Evolutionary conservation across 441 rosid species (phyloP).

Genomic region (Eruca vesicaria): DNA sequence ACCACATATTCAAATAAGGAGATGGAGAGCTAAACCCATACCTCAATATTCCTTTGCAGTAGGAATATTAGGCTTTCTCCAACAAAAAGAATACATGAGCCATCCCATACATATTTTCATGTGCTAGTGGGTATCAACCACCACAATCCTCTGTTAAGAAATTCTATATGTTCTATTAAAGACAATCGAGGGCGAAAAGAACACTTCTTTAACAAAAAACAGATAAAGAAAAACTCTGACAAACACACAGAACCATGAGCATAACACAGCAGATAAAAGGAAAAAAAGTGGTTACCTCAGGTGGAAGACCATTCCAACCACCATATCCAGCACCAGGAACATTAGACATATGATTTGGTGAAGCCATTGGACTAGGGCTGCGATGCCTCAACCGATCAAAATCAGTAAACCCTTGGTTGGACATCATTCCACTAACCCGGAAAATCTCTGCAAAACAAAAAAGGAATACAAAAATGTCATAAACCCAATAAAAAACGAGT

Average conservation of each 20-base stretch:
- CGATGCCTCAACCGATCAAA: slow-evolving; percentile 82
- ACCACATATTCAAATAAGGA: slow-evolving; percentile 30
- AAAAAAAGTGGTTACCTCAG: slow-evolving; percentile 51
- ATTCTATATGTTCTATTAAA: slow-evolving; percentile 19
- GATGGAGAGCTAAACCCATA: slow-evolving; percentile 32
- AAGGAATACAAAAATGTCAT: not conserved
- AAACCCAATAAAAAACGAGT: not conserved
- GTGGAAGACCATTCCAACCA: slow-evolving; percentile 76
- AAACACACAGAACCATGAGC: not conserved
- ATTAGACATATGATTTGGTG: slow-evolving; percentile 77
- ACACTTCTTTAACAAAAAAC: not conserved
- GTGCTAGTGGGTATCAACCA: slow-evolving; percentile 22
- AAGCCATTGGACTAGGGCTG: slow-evolving; percentile 98
- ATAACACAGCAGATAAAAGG: not conserved
- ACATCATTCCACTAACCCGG: slow-evolving; percentile 81
- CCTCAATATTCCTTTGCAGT: slow-evolving; percentile 39
- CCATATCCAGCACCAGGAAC: slow-evolving; percentile 62
- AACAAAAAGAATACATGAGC: slow-evolving; percentile 31
- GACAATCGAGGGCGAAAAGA: not conserved
- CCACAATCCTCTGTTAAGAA: slow-evolving; percentile 28
- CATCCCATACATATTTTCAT: slow-evolving; percentile 35
- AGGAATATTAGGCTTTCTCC: slow-evolving; percentile 36
- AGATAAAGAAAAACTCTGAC: slow-evolving; percentile 8
- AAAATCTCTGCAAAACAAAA: slow-evolving; percentile 58
- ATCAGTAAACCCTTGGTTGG: slow-evolving; percentile 84